Base-by-base conservation (phyloP, 768 basidiomycete species). In the Calvatia gigantea region DNA sequence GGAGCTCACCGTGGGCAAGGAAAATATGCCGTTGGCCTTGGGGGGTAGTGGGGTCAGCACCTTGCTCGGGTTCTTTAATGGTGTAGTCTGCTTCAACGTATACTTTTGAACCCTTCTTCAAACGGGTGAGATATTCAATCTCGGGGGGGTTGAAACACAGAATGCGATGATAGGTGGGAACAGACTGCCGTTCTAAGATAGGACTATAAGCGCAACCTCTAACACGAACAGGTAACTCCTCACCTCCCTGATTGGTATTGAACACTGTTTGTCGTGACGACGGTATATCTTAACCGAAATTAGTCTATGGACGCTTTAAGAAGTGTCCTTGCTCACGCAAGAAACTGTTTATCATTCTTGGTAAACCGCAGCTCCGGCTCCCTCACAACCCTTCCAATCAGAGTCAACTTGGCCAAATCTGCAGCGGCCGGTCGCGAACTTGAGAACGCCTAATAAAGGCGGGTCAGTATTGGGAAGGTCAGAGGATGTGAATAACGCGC, bases 61-160 rank as follows among this genome's bases (percentile, higher is more conserved):
- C 76, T 5, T 77, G 69, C 37, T 87, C 86, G 7, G 90, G 81
- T 56, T 92, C 88, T 35, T 85, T 81, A 21, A 93, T 68, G 68
- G 92, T 90, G 58, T 80, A 92, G 61, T 74, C 77, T 27, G 91
- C 85, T 68, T 95, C 92, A 32, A 90, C 91, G 58, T 84, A 93
- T 15, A 95, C 91, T 56, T 75, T 83, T 46, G 80, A 72, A 4
- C 92, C 92, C 60, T 89, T 89, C 62, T 70, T 78, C 37, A 95
- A 66, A 39, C 71, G 82, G 56, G 73, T 75, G 32, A 95, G 80
- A 63, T 80, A 90, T 56, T 74, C 82, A 60, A 85, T 86, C n/a
- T 82, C 62, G 37, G 41, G 3, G 6, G 83, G 77, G n/a, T 73
- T 72, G 75, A 94, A 94, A 23, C 86, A 92, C 45, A 92, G 63